These are phyloP conservation scores for Gynandropsis gynandra DNA, from an alignment of 345 rosid species.

Conservation along the genomic window DNA sequence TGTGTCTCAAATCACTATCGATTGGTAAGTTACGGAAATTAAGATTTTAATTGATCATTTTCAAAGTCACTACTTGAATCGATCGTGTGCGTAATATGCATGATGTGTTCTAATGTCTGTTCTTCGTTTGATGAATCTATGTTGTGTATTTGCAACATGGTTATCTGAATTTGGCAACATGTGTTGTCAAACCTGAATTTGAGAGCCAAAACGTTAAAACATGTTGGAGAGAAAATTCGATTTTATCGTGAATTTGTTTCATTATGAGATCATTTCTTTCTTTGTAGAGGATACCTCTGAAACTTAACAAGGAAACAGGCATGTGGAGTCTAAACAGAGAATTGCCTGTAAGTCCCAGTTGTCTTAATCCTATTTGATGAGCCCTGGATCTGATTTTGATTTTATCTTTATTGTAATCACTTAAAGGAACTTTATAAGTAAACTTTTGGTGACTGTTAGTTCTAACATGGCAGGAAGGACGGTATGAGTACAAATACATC, in stretches of 20 bases:
- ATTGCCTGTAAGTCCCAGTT: constrained; percentile 47
- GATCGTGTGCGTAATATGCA: too few relatives aligned
- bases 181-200: not conserved
- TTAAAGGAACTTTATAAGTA: not conserved
- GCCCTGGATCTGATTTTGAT: not conserved
- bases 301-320: constrained; percentile 43
- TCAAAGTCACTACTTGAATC: too few relatives aligned
- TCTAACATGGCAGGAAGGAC: constrained; percentile 65
- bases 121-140: not conserved
- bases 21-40: too few relatives aligned
- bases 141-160: not conserved
- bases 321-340: constrained; percentile 65
- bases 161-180: not conserved
- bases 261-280: not conserved
- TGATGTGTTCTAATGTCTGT: too few relatives aligned
- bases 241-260: not conserved
- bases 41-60: too few relatives aligned
- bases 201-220: not conserved
- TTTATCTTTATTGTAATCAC: not conserved
- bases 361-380: not conserved
- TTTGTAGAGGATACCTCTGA: constrained; percentile 65
- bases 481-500: constrained; percentile 83
- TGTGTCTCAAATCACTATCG: too few relatives aligned
- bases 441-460: not conserved
- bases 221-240: not conserved